Evolutionary conservation across 2,329 filamentous ascomycete species (phyloP), one percentile per base, ranked within the genome.

Genomic region (Alternaria atra): DNA sequence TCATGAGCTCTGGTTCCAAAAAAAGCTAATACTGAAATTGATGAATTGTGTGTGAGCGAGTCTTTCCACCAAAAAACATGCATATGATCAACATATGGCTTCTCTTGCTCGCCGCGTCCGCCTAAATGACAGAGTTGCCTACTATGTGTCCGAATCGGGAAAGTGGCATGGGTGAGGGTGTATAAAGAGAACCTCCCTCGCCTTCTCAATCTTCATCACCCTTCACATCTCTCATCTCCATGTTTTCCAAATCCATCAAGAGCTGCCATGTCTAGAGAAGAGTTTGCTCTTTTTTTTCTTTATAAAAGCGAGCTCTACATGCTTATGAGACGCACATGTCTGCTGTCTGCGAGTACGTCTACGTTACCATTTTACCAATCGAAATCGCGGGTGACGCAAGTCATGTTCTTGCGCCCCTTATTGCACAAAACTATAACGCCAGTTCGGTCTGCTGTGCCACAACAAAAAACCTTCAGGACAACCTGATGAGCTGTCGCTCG

Each of bases 121-220:
- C 3, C 27, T 32, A 2, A 3, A 10, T 15, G 2, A 10, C 15
- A 1, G 13, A 3, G 0, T 0, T 2, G 2, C 4, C 29, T 0
- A 1, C 2, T 4, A 2, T 20, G 2, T 32, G 44, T 30, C n/a
- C 44, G 44, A 2, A 15, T 47, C 44, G 44, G 44, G 5, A 32
- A 29, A 32, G 44, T 17, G 12, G n/a, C 12, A 10, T 2, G 29
- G 15, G 17, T 9, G 12, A 5, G 3, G 13, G 2, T 13, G 2
- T 20, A 1, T 34, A 15, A 20, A 8, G 20, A 32, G 0, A 47
- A 12, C n/a, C 1, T 23, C 2, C 1, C 1, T 17, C 32, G 3
- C 17, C 27, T 32, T 32, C 2, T 0, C 7, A 13, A 1, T 3
- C 27, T 47, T 30, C 3, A 0, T 30, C 0, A 12, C 2, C 20